Evolutionary conservation across 1,139 yeast species (phyloP).

Genomic region (Hemisphaericaspora xylofermentans): DNA sequence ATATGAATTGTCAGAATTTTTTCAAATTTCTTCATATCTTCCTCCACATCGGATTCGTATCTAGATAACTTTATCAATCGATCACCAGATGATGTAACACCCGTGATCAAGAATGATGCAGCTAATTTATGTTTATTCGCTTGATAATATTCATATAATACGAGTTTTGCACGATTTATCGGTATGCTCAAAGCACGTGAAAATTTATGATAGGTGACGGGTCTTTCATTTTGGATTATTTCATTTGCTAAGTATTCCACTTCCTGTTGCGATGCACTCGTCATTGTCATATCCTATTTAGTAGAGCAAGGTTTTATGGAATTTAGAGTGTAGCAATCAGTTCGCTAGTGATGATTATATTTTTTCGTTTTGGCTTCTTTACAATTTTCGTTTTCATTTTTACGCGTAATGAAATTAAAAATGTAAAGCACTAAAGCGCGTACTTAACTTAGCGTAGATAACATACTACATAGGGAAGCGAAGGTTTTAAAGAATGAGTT

Average conservation of each 20-base stretch:
- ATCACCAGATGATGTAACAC: constrained; percentile 15
- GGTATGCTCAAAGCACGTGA: constrained; percentile 30
- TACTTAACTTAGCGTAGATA: no score
- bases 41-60: constrained; percentile 19
- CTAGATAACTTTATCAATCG: constrained; percentile 22
- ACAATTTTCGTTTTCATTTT: no score
- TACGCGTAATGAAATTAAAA: no score
- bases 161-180: constrained; percentile 27
- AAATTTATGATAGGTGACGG: constrained; percentile 32
- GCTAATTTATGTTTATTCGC: constrained; percentile 30
- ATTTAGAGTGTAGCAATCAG: no score
- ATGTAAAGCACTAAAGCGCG: no score
- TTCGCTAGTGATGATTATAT: constrained; percentile 1
- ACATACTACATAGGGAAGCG: no score
- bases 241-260: constrained; percentile 30
- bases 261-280: constrained; percentile 26
- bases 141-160: constrained; percentile 32
- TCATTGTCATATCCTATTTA: constrained; percentile 33
- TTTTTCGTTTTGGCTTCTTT: no score
- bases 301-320: no score
- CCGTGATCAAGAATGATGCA: constrained; percentile 38
- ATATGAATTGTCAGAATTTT: constrained; percentile 30
- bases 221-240: constrained; percentile 23
- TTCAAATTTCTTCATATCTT: constrained; percentile 20
- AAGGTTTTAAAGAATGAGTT: no score